Conservation (phyloP, 2,329 filamentous ascomycete species). For the Pseudophaeomoniella oleicola region DNA sequence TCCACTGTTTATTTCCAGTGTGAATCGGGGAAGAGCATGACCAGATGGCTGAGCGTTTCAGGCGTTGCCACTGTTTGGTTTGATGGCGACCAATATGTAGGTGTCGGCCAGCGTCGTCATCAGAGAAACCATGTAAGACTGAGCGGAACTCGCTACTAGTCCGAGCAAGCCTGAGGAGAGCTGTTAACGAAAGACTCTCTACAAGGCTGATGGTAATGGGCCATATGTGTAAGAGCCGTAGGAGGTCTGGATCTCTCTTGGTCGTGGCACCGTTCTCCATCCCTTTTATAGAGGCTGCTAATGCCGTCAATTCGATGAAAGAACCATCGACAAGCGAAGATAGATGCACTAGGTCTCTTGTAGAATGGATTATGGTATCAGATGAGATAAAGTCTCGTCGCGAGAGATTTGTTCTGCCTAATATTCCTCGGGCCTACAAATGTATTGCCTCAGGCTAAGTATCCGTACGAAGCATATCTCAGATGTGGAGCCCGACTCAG, state of each 20-base stretch:
- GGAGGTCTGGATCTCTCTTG: conserved; percentile 9
- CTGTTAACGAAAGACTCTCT: conserved; percentile 12
- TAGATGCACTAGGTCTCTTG: too few species aligned
- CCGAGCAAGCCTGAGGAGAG: conserved; percentile 15
- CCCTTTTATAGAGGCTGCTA: too few species aligned
- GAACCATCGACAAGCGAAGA: too few species aligned
- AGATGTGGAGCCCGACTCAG: too few species aligned
- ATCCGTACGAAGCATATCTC: too few species aligned
- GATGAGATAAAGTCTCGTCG: too few species aligned
- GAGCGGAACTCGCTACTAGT: conserved; percentile 12
- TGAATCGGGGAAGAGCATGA: conserved; percentile 14
- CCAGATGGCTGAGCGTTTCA: conserved; percentile 13
- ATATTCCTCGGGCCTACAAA: too few species aligned
- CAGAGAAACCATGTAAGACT: conserved; percentile 15
- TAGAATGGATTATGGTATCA: too few species aligned
- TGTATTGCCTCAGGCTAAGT: too few species aligned
- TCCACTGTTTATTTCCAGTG: conserved; percentile 9
- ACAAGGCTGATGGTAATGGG: conserved; percentile 13
- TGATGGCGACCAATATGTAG: conserved; percentile 15
- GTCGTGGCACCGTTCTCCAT: too few species aligned
- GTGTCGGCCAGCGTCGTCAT: conserved; percentile 2
- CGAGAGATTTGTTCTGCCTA: too few species aligned
- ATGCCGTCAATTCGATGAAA: too few species aligned
- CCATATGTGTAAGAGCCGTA: conserved; percentile 14
- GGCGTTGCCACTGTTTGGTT: conserved; percentile 15